These are phyloP conservation scores for Coccomyxa sp. DNA, from an alignment of 139 green algal species.

Conservation along the genomic window DNA sequence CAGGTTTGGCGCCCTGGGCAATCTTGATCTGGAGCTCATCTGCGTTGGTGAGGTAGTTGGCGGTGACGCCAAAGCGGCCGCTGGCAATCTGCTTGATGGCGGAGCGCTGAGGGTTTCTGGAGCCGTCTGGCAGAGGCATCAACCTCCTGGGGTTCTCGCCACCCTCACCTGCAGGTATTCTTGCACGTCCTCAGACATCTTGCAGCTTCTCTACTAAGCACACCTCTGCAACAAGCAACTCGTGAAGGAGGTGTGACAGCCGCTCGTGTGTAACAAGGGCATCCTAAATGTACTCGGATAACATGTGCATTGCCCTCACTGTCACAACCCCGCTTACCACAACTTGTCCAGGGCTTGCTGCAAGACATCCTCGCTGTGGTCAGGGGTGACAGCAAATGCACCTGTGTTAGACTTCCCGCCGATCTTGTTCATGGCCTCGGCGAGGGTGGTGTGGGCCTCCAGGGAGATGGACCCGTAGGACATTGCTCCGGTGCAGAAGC, in stretches of 20 bases:
- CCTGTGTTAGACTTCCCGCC: slow-evolving; percentile 51
- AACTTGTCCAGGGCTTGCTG: too few relatives aligned
- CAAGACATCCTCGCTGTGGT: neutral
- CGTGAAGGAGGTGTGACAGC: too few relatives aligned
- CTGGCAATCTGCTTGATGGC: slow-evolving; percentile 86
- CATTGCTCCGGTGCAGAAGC: slow-evolving; percentile 99
- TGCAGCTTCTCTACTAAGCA: neutral
- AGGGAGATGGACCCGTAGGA: slow-evolving; percentile 93
- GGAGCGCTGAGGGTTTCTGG: slow-evolving; percentile 69
- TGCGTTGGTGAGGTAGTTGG: slow-evolving; percentile 95
- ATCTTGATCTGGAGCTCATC: slow-evolving; percentile 99
- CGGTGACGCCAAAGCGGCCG: slow-evolving; percentile 97
- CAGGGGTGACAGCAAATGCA: neutral
- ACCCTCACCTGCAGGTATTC: slow-evolving; percentile 64
- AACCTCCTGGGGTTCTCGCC: slow-evolving; percentile 89
- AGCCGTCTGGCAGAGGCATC: slow-evolving; percentile 65
- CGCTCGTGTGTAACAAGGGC: too few relatives aligned
- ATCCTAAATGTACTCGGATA: too few relatives aligned
- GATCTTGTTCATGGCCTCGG: slow-evolving; percentile 98
- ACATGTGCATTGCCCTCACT: too few relatives aligned
- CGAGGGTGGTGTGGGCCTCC: slow-evolving; percentile 98
- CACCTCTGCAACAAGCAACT: too few relatives aligned
- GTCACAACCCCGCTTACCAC: too few relatives aligned
- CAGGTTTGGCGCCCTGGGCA: slow-evolving; percentile 85
- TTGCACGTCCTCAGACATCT: neutral